Evolutionary conservation across 2,329 filamentous ascomycete genomes (phyloP).

Genomic region (Penicillium rolfsii): DNA sequence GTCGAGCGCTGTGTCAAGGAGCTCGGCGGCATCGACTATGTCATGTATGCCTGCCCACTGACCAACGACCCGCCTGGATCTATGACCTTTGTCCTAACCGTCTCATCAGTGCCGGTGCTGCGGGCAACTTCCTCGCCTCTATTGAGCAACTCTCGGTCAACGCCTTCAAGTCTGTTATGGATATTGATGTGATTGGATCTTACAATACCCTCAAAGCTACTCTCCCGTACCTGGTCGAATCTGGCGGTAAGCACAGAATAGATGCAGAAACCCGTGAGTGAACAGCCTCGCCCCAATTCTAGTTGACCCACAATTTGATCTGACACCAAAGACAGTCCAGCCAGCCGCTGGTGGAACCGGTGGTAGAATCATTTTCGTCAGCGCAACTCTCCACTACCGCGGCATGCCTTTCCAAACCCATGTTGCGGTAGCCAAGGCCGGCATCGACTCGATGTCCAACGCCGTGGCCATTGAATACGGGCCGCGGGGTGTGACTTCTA

Average conservation of each 20-base stretch:
- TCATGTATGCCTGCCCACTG: slow-evolving; percentile 65
- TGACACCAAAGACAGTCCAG: slow-evolving; percentile 28
- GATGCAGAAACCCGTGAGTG: slow-evolving; percentile 58
- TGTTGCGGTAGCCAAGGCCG: slow-evolving; percentile 88
- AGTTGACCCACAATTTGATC: neutral
- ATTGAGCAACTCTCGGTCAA: slow-evolving; percentile 81
- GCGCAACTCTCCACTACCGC: slow-evolving; percentile 88
- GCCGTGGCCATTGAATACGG: slow-evolving; percentile 87
- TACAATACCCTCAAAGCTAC: slow-evolving; percentile 96
- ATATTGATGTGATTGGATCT: slow-evolving; percentile 91
- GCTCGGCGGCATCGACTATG: slow-evolving; percentile 86
- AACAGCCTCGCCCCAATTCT: neutral
- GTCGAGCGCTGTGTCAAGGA: slow-evolving; percentile 80
- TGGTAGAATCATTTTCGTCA: slow-evolving; percentile 86
- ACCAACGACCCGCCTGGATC: neutral
- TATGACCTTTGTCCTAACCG: slow-evolving; percentile 16
- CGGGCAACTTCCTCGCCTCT: slow-evolving; percentile 91
- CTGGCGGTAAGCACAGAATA: slow-evolving; percentile 65
- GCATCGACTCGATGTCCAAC: slow-evolving; percentile 80
- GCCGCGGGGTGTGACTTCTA: slow-evolving; percentile 81
- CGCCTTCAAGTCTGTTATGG: slow-evolving; percentile 92
- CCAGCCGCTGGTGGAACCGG: slow-evolving; percentile 61
- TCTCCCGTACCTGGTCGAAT: slow-evolving; percentile 76
- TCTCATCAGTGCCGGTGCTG: slow-evolving; percentile 75
- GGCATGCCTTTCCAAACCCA: slow-evolving; percentile 85